Base-by-base conservation (phyloP, 2,329 filamentous ascomycete genomes). In the Colletotrichum magnum region DNA sequence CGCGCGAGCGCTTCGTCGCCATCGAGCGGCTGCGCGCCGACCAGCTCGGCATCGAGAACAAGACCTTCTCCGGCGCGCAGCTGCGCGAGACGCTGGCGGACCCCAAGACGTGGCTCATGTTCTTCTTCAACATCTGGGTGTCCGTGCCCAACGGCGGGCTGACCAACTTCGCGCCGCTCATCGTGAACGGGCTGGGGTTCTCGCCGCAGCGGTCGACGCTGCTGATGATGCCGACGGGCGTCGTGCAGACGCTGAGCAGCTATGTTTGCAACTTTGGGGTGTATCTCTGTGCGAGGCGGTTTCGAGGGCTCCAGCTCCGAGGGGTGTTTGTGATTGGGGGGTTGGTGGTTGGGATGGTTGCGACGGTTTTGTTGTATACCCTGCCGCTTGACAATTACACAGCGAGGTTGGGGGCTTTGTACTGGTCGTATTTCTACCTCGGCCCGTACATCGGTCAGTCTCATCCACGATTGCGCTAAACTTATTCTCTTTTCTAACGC, bases 131-230 rank as follows among this genome's bases (percentile, higher is more conserved):
- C 16, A 69, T 90, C 2, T 76, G 86, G 2, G 85, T 82, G 2
- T 85, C 88, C 75, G 89, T 90, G 26, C 88, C 89, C 32, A 91
- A 90, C 69, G 88, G 88, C 16, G 88, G 89, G n/a, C 88, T 87
- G 0, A 85, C 87, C 72, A 87, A 84, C 71, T 89, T 90, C 61
- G 71, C 71, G 7, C 76, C 72, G 1, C 50, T 79, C 32, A 76
- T 79, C 6, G 75, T 79, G 45, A 74, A 79, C 32, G 77, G 82
- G 0, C 79, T 85, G 28, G 84, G 83, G 2, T 85, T 81, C 72
- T 77, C 76, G 0, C 77, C 80, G 0, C 75, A 82, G 52, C 74
- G 77, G 32, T 79, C 76, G 3, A 78, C 76, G 5, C 74, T 81
- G 2, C 74, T 80, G 2, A 51, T 74, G 7, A 76, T 77, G 71